Percentiles rank a stretch among this genome's conserved stretches.
phyloP scores from a whole-genome alignment of 1,139 yeast species.

The Candida sp. region DNA sequence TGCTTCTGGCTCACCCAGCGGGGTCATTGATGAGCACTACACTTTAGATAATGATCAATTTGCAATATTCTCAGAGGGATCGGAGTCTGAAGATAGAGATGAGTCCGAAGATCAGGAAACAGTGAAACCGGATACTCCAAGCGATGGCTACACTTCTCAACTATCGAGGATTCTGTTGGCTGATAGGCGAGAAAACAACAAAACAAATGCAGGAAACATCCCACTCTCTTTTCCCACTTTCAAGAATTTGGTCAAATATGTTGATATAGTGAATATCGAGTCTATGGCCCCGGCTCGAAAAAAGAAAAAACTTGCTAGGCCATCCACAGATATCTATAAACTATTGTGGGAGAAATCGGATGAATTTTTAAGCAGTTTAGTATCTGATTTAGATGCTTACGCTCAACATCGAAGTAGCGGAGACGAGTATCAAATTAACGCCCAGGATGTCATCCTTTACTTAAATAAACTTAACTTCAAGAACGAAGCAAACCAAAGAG shows the following conservation, averaged over 20 bases:
- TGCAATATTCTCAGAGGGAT: slow-evolving; percentile 4
- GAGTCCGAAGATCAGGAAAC: neutral
- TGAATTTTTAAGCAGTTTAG: slow-evolving; percentile 29
- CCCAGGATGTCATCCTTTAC: slow-evolving; percentile 34
- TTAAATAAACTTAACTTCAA: slow-evolving; percentile 30
- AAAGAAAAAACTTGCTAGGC: slow-evolving; percentile 3
- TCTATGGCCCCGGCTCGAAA: slow-evolving; percentile 3
- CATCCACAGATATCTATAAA: slow-evolving; percentile 2
- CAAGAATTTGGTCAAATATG: slow-evolving; percentile 8
- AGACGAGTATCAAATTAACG: slow-evolving; percentile 20
- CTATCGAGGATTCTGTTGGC: neutral
- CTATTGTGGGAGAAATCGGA: slow-evolving; percentile 19
- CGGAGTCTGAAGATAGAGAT: neutral
- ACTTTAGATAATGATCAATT: slow-evolving; percentile 6
- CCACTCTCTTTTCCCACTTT: slow-evolving; percentile 4
- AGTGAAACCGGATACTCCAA: neutral
- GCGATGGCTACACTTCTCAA: neutral
- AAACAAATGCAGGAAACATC: neutral
- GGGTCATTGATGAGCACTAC: slow-evolving; percentile 9
- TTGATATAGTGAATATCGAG: slow-evolving; percentile 3
- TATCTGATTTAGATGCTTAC: slow-evolving; percentile 31
- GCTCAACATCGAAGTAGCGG: slow-evolving; percentile 29
- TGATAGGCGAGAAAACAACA: neutral
- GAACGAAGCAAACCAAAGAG: slow-evolving; percentile 13
- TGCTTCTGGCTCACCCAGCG: slow-evolving; percentile 1